Percentiles rank a stretch among this genome's conserved stretches.
Conservation (phyloP, 2,329 filamentous ascomycete species). For the Cephalotrichum gorgonifer region DNA sequence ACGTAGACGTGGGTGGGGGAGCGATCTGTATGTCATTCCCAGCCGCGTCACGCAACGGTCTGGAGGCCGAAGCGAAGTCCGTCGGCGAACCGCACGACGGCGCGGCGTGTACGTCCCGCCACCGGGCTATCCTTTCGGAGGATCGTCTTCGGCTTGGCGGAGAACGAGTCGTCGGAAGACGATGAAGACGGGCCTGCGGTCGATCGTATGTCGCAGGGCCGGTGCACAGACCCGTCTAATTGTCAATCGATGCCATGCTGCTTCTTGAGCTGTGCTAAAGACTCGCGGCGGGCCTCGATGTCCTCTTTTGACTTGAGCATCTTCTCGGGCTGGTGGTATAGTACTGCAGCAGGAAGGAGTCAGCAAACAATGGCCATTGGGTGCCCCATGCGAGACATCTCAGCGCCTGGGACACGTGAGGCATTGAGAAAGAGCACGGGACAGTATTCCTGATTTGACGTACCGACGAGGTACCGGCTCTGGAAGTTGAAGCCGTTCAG, state of each 20-base stretch:
- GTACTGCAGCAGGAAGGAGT: slow-evolving; percentile 26
- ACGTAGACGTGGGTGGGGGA: background rate
- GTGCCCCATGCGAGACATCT: too few relatives aligned
- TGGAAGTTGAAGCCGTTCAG: slow-evolving; percentile 99
- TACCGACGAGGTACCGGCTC: slow-evolving; percentile 96
- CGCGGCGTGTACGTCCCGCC: slow-evolving; percentile 24
- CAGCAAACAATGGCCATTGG: background rate
- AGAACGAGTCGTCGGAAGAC: slow-evolving; percentile 23
- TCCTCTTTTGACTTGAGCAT: slow-evolving; percentile 81
- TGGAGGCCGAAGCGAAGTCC: slow-evolving; percentile 24
- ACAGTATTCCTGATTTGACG: slow-evolving; percentile 32
- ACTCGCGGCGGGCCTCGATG: slow-evolving; percentile 85
- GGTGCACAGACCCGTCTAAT: slow-evolving; percentile 58
- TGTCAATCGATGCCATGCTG: slow-evolving; percentile 98
- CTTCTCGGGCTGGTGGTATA: slow-evolving; percentile 58
- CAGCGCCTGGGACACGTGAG: background rate
- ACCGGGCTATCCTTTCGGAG: slow-evolving; percentile 31
- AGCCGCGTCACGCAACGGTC: slow-evolving; percentile 23
- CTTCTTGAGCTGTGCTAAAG: slow-evolving; percentile 95
- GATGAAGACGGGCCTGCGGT: slow-evolving; percentile 53
- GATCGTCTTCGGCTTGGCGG: slow-evolving; percentile 28
- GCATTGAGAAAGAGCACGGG: background rate
- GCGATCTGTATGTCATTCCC: background rate
- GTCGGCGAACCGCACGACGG: slow-evolving; percentile 31
- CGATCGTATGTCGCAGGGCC: slow-evolving; percentile 15